A percentile compares a stretch with the other conserved stretches of the same genome.
Conservation (phyloP, 2,329 filamentous ascomycete genomes). For the Penicillium thymicola region DNA sequence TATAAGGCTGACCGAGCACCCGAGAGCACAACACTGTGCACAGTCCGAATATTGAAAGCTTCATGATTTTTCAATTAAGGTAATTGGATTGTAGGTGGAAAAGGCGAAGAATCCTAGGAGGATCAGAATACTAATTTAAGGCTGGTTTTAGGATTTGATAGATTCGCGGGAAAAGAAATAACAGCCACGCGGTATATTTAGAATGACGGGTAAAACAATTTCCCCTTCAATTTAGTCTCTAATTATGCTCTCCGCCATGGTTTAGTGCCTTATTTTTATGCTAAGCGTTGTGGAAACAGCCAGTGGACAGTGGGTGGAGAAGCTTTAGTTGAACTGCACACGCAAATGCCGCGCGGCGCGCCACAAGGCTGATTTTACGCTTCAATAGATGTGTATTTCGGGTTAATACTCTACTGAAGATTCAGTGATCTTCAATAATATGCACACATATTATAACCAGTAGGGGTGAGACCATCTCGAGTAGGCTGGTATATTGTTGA, state of each 20-base stretch:
- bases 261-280: conserved; percentile 1
- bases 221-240: background rate
- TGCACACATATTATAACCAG: background rate
- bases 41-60: background rate
- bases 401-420: background rate
- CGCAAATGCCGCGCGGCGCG: background rate
- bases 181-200: background rate
- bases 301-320: background rate
- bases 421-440: background rate
- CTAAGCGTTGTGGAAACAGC: background rate
- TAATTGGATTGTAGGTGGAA: background rate
- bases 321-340: background rate
- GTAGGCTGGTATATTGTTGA: background rate
- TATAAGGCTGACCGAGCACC: conserved; percentile 2
- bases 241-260: background rate
- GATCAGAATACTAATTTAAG: background rate
- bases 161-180: background rate
- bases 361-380: background rate
- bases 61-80: background rate
- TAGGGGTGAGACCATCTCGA: background rate
- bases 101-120: background rate
- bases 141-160: background rate
- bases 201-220: background rate
- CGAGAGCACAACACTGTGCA: background rate
- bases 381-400: background rate